Evolutionary conservation across 441 rosid species (phyloP).

Genomic region (Hura crepitans): DNA sequence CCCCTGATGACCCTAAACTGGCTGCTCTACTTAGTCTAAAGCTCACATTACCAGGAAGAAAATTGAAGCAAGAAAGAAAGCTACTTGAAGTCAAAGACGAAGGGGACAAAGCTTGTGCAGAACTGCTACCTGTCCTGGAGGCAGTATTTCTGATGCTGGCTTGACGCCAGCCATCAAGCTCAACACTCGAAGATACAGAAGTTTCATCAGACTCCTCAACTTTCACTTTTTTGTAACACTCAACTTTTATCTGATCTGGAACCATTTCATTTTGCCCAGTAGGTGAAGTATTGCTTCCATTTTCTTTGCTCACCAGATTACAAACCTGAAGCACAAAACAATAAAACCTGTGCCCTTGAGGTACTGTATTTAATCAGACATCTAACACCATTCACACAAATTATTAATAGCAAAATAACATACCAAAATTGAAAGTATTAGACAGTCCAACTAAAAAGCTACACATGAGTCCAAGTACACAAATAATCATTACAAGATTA

Average conservation of each 20-base stretch:
- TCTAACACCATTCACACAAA: neutral
- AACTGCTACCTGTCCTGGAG: constrained; percentile 44
- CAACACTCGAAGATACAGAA: constrained; percentile 38
- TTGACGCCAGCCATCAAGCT: constrained; percentile 48
- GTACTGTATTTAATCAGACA: neutral
- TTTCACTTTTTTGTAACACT: constrained; percentile 42
- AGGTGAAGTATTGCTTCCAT: constrained; percentile 32
- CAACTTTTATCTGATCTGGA: constrained; percentile 40
- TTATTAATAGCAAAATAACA: neutral
- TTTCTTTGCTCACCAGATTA: constrained; percentile 32
- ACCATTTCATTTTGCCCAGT: constrained; percentile 26
- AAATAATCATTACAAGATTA: neutral
- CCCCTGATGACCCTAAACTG: constrained; percentile 73
- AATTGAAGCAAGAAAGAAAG: constrained; percentile 74
- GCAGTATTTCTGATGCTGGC: constrained; percentile 31
- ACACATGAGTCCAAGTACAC: neutral
- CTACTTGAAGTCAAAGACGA: constrained; percentile 41
- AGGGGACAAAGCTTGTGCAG: constrained; percentile 44
- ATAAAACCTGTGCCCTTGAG: constrained; percentile 3
- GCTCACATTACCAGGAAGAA: constrained; percentile 70
- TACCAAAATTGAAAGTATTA: neutral
- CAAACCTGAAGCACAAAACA: constrained; percentile 27
- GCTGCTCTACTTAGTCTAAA: constrained; percentile 67
- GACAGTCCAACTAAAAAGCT: neutral
- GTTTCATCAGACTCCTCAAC: constrained; percentile 35